phyloP scores from a whole-genome alignment of 306 rosid genomes.

The Styphnolobium japonicum region DNA sequence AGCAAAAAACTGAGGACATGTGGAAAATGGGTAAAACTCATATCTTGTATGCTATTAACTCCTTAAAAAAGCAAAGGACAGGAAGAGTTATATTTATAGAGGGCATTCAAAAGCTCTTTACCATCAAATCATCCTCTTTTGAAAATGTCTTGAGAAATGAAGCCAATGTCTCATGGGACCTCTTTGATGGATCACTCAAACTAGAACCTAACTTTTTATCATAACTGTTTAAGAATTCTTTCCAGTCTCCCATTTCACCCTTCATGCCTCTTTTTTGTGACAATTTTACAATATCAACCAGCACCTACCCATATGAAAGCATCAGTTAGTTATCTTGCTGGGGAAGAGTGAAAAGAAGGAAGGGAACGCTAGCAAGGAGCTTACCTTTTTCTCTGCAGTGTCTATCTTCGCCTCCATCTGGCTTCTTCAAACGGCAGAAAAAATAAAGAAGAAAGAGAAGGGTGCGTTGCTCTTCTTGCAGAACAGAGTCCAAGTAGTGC shows the following conservation, averaged over 20 bases:
- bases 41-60: not conserved
- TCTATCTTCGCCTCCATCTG: conserved; percentile 56
- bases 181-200: conserved; percentile 74
- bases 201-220: conserved; percentile 63
- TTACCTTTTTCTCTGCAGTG: conserved; percentile 61
- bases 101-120: conserved; percentile 16
- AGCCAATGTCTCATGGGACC: conserved; percentile 55
- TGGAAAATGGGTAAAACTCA: not conserved
- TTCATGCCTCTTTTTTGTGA: conserved; percentile 65
- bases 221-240: conserved; percentile 51
- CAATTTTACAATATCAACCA: conserved; percentile 71
- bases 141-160: conserved; percentile 67
- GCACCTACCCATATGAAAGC: conserved; percentile 45
- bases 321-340: not conserved
- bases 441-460: too few species aligned
- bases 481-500: too few species aligned
- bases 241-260: conserved; percentile 77
- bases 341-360: not conserved
- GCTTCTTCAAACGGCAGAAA: not conserved
- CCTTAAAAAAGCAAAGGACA: not conserved
- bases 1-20: conserved; percentile 45
- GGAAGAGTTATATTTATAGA: not conserved
- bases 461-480: too few species aligned
- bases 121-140: conserved; percentile 47
- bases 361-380: not conserved